Evolutionary conservation across 2,329 filamentous ascomycete species (phyloP).

Genomic region (Alternaria ventricosa): DNA sequence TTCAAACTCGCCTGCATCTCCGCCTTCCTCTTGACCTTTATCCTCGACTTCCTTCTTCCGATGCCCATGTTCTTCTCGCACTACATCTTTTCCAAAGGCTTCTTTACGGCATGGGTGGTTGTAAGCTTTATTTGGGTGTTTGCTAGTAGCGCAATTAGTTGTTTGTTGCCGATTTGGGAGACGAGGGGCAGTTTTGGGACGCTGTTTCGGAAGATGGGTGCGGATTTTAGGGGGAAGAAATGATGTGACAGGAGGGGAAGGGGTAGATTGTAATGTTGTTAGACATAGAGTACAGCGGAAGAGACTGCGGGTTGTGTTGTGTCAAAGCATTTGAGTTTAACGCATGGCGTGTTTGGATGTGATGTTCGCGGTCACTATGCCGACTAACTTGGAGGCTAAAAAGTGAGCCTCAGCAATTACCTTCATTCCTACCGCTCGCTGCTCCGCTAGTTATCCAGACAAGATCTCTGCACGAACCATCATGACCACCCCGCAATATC

Average conservation of each 20-base stretch:
- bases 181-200: constrained; percentile 42
- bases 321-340: too few species aligned
- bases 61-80: constrained; percentile 53
- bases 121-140: constrained; percentile 54
- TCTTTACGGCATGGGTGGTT: constrained; percentile 53
- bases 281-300: too few species aligned
- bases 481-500: too few species aligned
- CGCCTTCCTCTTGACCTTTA: constrained; percentile 48
- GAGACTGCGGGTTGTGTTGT: too few species aligned
- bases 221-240: constrained; percentile 9
- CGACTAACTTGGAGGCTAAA: too few species aligned
- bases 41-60: constrained; percentile 50
- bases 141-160: constrained; percentile 48
- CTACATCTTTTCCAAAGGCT: constrained; percentile 50
- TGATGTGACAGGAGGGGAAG: neutral
- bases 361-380: too few species aligned
- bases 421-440: too few species aligned
- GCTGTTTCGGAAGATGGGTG: constrained; percentile 18
- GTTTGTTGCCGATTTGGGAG: constrained; percentile 53
- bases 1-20: constrained; percentile 49
- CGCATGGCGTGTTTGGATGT: too few species aligned
- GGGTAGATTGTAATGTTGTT: too few species aligned
- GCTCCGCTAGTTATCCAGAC: too few species aligned
- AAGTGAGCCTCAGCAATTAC: too few species aligned
- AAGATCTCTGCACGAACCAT: too few species aligned